Evolutionary conservation across 805 yeast genomes (phyloP).

Genomic region (Starmerella roubikii): DNA sequence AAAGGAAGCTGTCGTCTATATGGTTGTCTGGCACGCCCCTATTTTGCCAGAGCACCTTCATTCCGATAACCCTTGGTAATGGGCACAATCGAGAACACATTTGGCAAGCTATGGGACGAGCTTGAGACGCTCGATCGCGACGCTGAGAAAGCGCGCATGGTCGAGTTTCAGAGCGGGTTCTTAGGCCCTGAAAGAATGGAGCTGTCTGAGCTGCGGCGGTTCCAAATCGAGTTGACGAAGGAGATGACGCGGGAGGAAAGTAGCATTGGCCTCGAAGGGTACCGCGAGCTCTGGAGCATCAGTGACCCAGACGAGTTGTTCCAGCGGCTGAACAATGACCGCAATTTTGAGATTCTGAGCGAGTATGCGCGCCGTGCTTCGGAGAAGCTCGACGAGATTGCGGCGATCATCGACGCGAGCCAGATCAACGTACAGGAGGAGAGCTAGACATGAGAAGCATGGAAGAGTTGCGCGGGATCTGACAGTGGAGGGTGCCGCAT

Average conservation of each 20-base stretch:
- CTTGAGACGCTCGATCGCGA: slow-evolving; percentile 78
- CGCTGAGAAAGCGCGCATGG: slow-evolving; percentile 37
- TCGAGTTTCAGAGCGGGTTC: slow-evolving; percentile 25
- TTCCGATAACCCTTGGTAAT: background rate
- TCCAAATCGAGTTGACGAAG: slow-evolving; percentile 39
- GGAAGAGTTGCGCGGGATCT: too few species aligned
- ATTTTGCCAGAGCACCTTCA: slow-evolving; percentile 63
- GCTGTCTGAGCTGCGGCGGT: slow-evolving; percentile 38
- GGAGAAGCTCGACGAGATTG: slow-evolving; percentile 38
- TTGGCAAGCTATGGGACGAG: slow-evolving; percentile 76
- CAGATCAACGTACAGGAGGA: too few species aligned
- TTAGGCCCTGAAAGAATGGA: slow-evolving; percentile 34
- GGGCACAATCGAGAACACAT: slow-evolving; percentile 25
- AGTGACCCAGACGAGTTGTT: slow-evolving; percentile 23
- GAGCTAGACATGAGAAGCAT: too few species aligned
- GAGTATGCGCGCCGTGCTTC: slow-evolving; percentile 38
- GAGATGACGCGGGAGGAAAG: slow-evolving; percentile 28
- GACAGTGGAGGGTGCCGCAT: too few species aligned
- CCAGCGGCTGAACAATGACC: slow-evolving; percentile 33
- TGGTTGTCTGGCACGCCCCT: slow-evolving; percentile 88
- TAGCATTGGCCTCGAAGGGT: slow-evolving; percentile 20
- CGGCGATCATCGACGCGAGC: slow-evolving; percentile 28
- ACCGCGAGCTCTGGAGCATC: slow-evolving; percentile 25
- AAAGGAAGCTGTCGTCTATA: slow-evolving; percentile 69
- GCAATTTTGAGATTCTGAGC: slow-evolving; percentile 40